Percentiles rank a stretch among this genome's conserved stretches.
Conservation (phyloP, 23 red algal genomes). For the Gracilaria caudata region DNA sequence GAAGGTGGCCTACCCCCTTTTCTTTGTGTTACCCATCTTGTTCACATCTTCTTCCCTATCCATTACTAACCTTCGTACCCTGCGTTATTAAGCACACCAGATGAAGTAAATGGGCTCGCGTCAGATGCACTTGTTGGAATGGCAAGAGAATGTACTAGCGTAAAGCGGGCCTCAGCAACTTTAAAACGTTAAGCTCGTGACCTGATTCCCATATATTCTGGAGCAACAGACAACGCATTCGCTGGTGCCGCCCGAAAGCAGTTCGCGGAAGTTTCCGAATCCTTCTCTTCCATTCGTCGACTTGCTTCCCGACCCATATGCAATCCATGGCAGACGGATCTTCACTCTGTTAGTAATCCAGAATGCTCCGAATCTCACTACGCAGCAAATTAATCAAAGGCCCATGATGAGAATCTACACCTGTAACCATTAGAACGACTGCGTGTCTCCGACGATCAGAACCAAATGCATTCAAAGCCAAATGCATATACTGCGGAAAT, state of each 20-base stretch:
- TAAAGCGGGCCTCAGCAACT: conserved; percentile 32
- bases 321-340: neutral
- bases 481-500: conserved; percentile 72
- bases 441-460: conserved; percentile 31
- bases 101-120: conserved; percentile 26
- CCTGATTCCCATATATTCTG: conserved; percentile 12
- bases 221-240: conserved; percentile 1
- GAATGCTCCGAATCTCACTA: conserved; percentile 35
- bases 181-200: conserved; percentile 4
- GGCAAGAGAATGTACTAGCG: conserved; percentile 48
- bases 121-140: conserved; percentile 39
- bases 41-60: too few relatives aligned
- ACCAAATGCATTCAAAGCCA: conserved; percentile 60
- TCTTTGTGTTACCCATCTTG: too few relatives aligned
- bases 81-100: conserved; percentile 47
- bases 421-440: conserved; percentile 33
- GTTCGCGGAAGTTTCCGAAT: neutral
- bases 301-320: neutral
- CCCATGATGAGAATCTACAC: conserved; percentile 56
- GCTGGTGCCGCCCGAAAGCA: neutral
- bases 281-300: neutral
- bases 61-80: too few relatives aligned
- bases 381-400: conserved; percentile 63
- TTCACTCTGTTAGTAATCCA: neutral
- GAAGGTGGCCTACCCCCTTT: too few relatives aligned